Percentiles rank a stretch among this genome's conserved stretches.
These are phyloP conservation scores for Linnemannia hyalina DNA, from an alignment of 192 early-diverging fungal genomes.

Conservation along the genomic window DNA sequence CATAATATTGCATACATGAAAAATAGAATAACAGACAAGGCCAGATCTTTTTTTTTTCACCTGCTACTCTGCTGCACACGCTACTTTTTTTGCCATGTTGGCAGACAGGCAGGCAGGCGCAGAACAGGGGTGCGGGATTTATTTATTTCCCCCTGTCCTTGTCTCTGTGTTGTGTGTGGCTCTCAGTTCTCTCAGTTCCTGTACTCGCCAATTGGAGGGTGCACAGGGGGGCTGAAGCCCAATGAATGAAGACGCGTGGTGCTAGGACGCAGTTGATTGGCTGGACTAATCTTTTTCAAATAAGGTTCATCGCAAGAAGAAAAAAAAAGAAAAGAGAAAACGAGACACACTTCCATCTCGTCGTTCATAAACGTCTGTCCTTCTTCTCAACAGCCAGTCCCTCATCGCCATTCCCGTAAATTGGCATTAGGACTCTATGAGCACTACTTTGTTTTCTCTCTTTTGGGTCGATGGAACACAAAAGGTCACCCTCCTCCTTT, in stretches of 20 bases:
- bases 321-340: neutral
- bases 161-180: too few species aligned
- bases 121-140: neutral
- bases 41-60: neutral
- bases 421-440: neutral
- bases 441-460: neutral
- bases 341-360: neutral
- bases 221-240: slow-evolving; percentile 13
- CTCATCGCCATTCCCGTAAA: neutral
- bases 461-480: neutral
- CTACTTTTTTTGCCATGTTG: neutral
- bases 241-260: slow-evolving; percentile 15
- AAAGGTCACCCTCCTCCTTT: neutral
- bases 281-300: neutral
- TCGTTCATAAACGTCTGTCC: neutral
- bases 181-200: neutral
- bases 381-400: neutral
- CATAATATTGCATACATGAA: too few species aligned
- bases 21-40: neutral
- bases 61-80: neutral
- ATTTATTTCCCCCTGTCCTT: neutral
- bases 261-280: neutral
- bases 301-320: neutral
- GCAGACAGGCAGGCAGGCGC: neutral
- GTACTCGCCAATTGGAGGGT: neutral